Percentiles rank a stretch among this genome's conserved stretches.
Evolutionary conservation across 768 basidiomycete genomes (phyloP).

Genomic region (Leccinum incarnatum): DNA sequence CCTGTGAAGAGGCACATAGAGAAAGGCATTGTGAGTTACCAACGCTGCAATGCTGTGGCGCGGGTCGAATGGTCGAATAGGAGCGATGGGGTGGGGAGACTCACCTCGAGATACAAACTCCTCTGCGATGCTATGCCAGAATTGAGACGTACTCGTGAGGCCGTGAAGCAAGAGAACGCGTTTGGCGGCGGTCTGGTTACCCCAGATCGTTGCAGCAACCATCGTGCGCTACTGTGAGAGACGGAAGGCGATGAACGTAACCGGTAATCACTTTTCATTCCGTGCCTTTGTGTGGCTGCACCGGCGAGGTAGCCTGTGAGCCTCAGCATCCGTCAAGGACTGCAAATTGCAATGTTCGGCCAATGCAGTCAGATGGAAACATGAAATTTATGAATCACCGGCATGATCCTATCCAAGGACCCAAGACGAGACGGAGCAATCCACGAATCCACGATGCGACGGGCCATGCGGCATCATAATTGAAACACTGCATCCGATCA

Average conservation of each 20-base stretch:
- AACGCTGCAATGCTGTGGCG: not conserved
- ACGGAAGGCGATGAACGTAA: not conserved
- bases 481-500: too few relatives aligned
- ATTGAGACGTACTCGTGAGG: constrained; percentile 9
- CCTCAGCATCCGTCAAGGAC: too few relatives aligned
- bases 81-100: not conserved
- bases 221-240: not conserved
- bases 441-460: too few relatives aligned
- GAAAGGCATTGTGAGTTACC: fast-evolving
- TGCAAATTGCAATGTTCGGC: too few relatives aligned
- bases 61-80: not conserved
- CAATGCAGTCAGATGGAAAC: too few relatives aligned
- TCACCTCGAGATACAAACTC: constrained; percentile 18
- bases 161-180: constrained; percentile 23
- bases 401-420: too few relatives aligned
- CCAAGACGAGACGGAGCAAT: too few relatives aligned
- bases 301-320: too few relatives aligned
- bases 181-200: constrained; percentile 16
- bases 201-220: constrained; percentile 17
- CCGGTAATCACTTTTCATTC: too few relatives aligned
- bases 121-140: constrained; percentile 14
- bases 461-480: too few relatives aligned
- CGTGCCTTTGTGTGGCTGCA: too few relatives aligned
- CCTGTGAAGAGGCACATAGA: not conserved
- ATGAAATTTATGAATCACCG: too few relatives aligned